Base-by-base conservation (phyloP, 1,139 yeast species). In the Suhomyces bribrorum region DNA sequence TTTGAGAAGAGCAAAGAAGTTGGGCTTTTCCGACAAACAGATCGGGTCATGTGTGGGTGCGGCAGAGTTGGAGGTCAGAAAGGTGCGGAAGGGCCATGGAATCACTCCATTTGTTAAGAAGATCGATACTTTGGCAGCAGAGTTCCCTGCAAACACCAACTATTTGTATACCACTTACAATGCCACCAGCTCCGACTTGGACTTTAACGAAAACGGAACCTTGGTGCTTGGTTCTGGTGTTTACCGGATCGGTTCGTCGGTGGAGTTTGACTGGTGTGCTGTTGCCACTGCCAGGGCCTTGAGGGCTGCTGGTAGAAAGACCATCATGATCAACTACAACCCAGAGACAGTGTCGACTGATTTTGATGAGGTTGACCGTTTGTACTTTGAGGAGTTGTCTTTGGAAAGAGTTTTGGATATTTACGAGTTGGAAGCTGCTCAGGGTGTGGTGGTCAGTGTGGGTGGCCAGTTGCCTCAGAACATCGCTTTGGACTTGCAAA, bases 201-300 rank as follows among this genome's bases (percentile, higher is more conserved):
- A 72, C 29, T 92, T 92, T 59, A 79, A 86, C 56, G 97, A 90
- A 47, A 79, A 86, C 50, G 97, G 98, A 57, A 84, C 94, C 47
- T 74, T 92, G 80, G 98, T 92, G 30, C 75, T 92, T 52, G 98
- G 98, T 39, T 90, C 97, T 9, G 98, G 98, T 71, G 98, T 92
- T 38, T 92, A 92, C 77, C 81, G 98, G 68, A 92, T 92, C 61
- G 98, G 98, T 44, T 90, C 97, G 4, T 90, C 97, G 17, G 98
- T 92, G 44, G 98, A 92, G 69, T 92, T 92, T 56, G 98, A 92
- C 68, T 92, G 98, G 98, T 92, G 98, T 77, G 98, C 97, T 36
- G 98, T 92, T 46, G 81, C 95, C 45, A 86, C 98, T 42, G 97
- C 95, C 40, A 83, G 97, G 62, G 89, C 97, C 32, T 79, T 92